Evolutionary conservation across 1,284 basidiomycete genomes (phyloP), one percentile per base, ranked within the genome.

Genomic region (Vanrija pseudolonga): DNA sequence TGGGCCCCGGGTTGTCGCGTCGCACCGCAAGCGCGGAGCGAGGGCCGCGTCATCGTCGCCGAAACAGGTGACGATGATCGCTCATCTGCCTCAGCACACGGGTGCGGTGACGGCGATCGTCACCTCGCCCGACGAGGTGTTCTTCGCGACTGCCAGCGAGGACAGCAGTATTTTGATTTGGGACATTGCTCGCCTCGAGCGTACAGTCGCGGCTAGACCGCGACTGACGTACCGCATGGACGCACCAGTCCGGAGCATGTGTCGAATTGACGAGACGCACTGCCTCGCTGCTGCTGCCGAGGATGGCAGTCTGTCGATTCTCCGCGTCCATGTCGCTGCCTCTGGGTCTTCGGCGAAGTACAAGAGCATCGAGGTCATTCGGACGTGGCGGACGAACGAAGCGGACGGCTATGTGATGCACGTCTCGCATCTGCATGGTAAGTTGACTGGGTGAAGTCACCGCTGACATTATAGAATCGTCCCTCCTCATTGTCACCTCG

Each of bases 61-160:
- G 2, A 75, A 73, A 18, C 89, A 90, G 57, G 87, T 88, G 0
- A 86, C 82, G 0, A 82, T 95, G 57, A 84, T 96, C 47, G 86
- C 88, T 0, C 88, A 95, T 71, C 81, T 95, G n/a, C 83, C 83
- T 19, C 90, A 90, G 9, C 93, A 97, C 67, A 83, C 84, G 0
- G 88, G 86, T 17, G 80, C 84, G 1, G 80, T 98, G 56, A 91
- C 87, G 1, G 83, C 85, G 2, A 79, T 98, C 17, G 87, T 87
- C 0, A 89, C 95, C 11, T 88, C 95, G 1, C 91, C 93, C 0
- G 96, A 98, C 69, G 91, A 96, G 61, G 78, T 86, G 61, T 99
- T 97, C 80, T 98, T 98, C 65, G 87, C 91, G 1, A 89, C 93
- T 0, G 83, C 86, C 0, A 94, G 91, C 1, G 85, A 89, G 60